Base-by-base conservation (phyloP, 768 basidiomycete genomes). In the Boletus insuetus region DNA sequence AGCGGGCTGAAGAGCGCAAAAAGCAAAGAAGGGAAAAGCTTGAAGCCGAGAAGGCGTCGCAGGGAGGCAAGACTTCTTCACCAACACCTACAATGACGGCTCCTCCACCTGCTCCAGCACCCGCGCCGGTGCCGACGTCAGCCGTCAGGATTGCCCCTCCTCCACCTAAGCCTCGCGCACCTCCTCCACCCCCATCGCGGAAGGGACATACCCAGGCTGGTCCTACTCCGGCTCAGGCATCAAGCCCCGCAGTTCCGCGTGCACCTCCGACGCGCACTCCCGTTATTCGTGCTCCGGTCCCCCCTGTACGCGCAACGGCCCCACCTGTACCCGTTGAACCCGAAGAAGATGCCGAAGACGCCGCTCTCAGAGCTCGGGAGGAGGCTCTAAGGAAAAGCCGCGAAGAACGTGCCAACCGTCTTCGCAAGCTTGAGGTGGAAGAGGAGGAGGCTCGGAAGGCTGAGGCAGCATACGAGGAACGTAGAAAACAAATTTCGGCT, bases 1-100 rank as follows among this genome's bases (percentile, higher is more conserved):
- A 79, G 58, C 85, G 89, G 62, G 87, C 89, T 3, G 87, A 88
- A 60, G 90, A 90, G 57, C 78, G 94, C 53, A 91, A 94, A 64
- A 78, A 79, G 46, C 69, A 82, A 40, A 79, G 96, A 43, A 79
- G 75, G 59, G 88, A 90, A 60, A 77, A 91, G 48, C 68, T 98
- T 38, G 89, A 89, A 43, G 82, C 77, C 35, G 94, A 91, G 71
- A 86, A 83, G 67, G 85, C 82, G 1, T 57, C 82, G 53, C 83
- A 80, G 62, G 83, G 80, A 43, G 78, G 75, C 4, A 73, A 69
- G 46, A 61, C 70, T 1, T 64, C 79, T 45, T 73, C 76, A 0
- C 66, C 64, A 4, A 79, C 80, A 2, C 74, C 77, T 37, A 79
- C 77, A 20, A 70, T 76, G 9, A 77, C 80, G 0, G 73, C 81